Percentiles rank a stretch among this genome's conserved stretches.
These are phyloP conservation scores for Leccinum subtestaceum DNA, from an alignment of 768 basidiomycete genomes.

Conservation along the genomic window DNA sequence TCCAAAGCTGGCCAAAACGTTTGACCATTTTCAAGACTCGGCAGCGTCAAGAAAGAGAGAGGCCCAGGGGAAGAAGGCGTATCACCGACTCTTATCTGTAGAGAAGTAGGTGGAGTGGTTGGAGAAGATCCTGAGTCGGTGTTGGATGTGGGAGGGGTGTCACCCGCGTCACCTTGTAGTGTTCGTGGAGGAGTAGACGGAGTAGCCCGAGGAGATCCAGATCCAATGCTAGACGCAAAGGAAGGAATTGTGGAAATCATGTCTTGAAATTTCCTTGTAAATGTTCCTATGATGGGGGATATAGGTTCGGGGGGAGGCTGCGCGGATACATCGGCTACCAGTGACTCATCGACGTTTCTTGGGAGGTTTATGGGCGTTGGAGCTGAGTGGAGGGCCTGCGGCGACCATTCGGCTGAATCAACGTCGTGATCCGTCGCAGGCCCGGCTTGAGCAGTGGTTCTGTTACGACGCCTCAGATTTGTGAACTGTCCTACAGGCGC, in stretches of 20 bases:
- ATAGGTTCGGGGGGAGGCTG: constrained; percentile 37
- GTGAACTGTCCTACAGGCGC: constrained; percentile 14
- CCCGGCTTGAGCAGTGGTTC: neutral
- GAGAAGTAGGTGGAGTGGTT: constrained; percentile 9
- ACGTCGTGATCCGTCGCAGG: constrained; percentile 1
- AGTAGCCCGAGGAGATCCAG: constrained; percentile 18
- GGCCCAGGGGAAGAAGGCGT: constrained; percentile 23
- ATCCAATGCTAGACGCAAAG: constrained; percentile 18
- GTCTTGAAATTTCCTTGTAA: constrained; percentile 52
- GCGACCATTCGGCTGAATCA: constrained; percentile 7
- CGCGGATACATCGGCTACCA: constrained; percentile 7
- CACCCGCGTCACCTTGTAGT: constrained; percentile 8
- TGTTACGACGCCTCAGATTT: constrained; percentile 16
- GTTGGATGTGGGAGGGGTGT: constrained; percentile 12
- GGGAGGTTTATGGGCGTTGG: constrained; percentile 9
- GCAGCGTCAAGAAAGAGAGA: constrained; percentile 51
- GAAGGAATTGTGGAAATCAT: constrained; percentile 46
- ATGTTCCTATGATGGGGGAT: constrained; percentile 21
- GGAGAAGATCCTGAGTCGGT: constrained; percentile 18
- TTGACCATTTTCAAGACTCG: constrained; percentile 65
- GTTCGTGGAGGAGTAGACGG: constrained; percentile 9
- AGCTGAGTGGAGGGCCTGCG: constrained; percentile 1
- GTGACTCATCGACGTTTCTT: constrained; percentile 2
- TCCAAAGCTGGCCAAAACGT: constrained; percentile 65
- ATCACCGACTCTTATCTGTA: constrained; percentile 8